Evolutionary conservation across 179 eudicot species (phyloP).

Genomic region (Corrigiola litoralis): DNA sequence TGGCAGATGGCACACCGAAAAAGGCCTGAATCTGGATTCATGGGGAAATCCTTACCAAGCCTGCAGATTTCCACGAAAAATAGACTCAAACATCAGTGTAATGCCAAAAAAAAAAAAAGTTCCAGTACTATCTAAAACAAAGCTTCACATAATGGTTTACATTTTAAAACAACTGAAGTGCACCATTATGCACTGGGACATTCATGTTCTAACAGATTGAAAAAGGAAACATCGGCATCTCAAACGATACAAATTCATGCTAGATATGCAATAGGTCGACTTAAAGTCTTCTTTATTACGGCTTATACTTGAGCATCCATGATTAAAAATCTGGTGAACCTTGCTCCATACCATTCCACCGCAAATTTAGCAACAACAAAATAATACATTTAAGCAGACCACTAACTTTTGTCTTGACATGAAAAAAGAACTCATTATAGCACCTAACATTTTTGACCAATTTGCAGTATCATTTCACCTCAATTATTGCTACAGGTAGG

Average conservation of each 20-base stretch:
- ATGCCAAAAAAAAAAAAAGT: neutral
- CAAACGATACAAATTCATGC: neutral
- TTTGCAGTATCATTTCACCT: conserved; percentile 11
- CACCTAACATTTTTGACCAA: conserved; percentile 27
- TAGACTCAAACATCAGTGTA: neutral
- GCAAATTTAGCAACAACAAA: conserved; percentile 9
- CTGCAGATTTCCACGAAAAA: conserved; percentile 35
- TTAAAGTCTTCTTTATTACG: conserved; percentile 7
- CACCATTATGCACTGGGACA: neutral
- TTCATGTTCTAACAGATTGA: too few relatives aligned
- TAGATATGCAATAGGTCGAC: neutral
- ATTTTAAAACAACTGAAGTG: neutral
- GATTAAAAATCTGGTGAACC: neutral
- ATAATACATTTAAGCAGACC: conserved; percentile 19
- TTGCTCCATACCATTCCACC: conserved; percentile 5
- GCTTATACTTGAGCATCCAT: conserved; percentile 1
- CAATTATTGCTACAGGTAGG: conserved; percentile 13
- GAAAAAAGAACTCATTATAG: conserved; percentile 5
- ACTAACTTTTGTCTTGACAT: conserved; percentile 23
- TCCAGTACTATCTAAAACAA: neutral
- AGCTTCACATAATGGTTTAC: neutral
- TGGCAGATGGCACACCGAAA: conserved; percentile 92
- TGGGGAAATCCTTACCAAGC: conserved; percentile 71
- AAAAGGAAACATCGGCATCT: conserved; percentile 3
- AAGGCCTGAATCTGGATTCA: conserved; percentile 60